These are phyloP conservation scores for Phytophthora kernoviae DNA, from an alignment of 352 stramenopile genomes.

Conservation along the genomic window DNA sequence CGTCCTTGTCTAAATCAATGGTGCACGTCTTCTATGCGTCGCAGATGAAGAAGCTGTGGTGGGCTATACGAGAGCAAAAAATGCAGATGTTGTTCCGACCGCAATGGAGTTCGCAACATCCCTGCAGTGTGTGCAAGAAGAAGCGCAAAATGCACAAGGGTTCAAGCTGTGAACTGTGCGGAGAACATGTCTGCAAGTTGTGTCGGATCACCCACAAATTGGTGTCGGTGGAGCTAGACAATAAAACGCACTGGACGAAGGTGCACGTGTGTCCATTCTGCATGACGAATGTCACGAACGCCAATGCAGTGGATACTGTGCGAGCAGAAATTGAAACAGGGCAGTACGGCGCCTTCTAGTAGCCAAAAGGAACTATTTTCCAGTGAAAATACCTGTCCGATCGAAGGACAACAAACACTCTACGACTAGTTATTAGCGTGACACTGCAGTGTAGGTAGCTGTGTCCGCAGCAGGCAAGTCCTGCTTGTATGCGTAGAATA, in stretches of 20 bases:
- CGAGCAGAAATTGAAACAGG: constrained; percentile 25
- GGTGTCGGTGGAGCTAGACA: constrained; percentile 29
- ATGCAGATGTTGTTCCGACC: constrained; percentile 26
- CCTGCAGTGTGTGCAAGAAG: constrained; percentile 31
- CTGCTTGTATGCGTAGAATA: no score
- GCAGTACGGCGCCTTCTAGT: constrained; percentile 23
- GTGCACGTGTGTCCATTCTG: constrained; percentile 29
- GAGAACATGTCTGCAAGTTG: constrained; percentile 27
- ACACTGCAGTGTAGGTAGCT: background rate
- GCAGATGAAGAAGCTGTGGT: constrained; percentile 27
- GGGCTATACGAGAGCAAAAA: constrained; percentile 19
- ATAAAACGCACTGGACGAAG: constrained; percentile 29
- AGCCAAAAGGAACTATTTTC: constrained; percentile 9
- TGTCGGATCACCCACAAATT: constrained; percentile 30
- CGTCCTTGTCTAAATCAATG: constrained; percentile 29
- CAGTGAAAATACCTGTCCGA: constrained; percentile 17
- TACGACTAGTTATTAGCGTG: constrained; percentile 23
- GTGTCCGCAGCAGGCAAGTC: no score
- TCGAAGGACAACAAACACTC: constrained; percentile 19
- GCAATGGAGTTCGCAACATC: constrained; percentile 20
- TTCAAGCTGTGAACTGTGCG: constrained; percentile 26
- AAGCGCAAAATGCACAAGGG: constrained; percentile 32
- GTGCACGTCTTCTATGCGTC: constrained; percentile 33
- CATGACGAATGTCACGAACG: constrained; percentile 18
- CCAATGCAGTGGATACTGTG: constrained; percentile 17